phyloP scores from a whole-genome alignment of 2,329 filamentous ascomycete species.

The Lecanicillium sp. region DNA sequence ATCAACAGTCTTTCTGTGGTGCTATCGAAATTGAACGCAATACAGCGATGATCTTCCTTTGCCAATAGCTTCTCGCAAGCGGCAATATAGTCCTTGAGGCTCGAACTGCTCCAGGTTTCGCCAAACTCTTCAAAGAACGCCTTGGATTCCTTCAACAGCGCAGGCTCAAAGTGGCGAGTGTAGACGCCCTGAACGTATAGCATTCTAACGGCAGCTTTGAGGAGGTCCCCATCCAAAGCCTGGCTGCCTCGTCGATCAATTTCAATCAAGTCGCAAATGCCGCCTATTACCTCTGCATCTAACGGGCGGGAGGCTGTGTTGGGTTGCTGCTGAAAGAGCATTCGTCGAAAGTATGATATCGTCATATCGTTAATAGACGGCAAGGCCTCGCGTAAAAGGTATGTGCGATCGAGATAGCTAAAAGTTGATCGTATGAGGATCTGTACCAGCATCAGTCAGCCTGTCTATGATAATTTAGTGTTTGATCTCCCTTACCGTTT shows the following conservation, averaged over 20 bases:
- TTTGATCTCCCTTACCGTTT: slow-evolving; percentile 52
- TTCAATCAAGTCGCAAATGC: slow-evolving; percentile 69
- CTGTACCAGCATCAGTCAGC: slow-evolving; percentile 30
- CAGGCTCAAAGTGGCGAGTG: slow-evolving; percentile 68
- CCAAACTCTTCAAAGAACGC: slow-evolving; percentile 65
- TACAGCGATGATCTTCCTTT: slow-evolving; percentile 67
- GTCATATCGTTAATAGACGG: slow-evolving; percentile 75
- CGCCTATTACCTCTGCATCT: slow-evolving; percentile 25
- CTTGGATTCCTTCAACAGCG: slow-evolving; percentile 60
- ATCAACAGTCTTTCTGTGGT: slow-evolving; percentile 75
- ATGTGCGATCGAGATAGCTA: slow-evolving; percentile 88
- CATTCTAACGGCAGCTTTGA: slow-evolving; percentile 72
- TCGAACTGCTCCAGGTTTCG: slow-evolving; percentile 52
- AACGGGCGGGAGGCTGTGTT: slow-evolving; percentile 17
- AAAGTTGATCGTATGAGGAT: slow-evolving; percentile 79
- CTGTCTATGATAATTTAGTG: background rate
- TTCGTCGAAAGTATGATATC: slow-evolving; percentile 64
- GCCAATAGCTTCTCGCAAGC: slow-evolving; percentile 62
- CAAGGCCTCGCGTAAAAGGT: slow-evolving; percentile 64
- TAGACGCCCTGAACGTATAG: slow-evolving; percentile 82
- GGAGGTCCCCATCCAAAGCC: slow-evolving; percentile 54
- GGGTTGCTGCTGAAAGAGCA: slow-evolving; percentile 33
- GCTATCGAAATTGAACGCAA: slow-evolving; percentile 72
- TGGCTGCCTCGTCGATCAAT: slow-evolving; percentile 56
- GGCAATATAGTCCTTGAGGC: slow-evolving; percentile 68